Conservation (phyloP, 306 rosid genomes). For the Dryas alaskensis region DNA sequence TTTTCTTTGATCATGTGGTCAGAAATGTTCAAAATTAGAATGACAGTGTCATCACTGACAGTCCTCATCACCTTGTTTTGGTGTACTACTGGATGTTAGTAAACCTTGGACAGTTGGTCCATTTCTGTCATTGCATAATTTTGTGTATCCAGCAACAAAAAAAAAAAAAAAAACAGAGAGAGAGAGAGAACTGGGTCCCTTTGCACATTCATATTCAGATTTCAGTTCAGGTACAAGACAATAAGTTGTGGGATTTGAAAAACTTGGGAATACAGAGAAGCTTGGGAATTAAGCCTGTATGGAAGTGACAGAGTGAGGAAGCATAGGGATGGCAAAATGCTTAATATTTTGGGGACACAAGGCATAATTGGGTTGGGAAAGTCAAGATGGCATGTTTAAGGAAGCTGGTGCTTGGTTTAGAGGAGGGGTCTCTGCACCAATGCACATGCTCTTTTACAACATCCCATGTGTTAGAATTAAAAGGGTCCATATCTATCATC, state of each 20-base stretch:
- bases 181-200: neutral
- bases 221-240: neutral
- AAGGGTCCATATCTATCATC: constrained; percentile 12
- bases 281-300: neutral
- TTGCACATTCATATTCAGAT: neutral
- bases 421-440: constrained; percentile 26
- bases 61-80: too few relatives aligned
- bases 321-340: constrained; percentile 3
- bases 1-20: too few relatives aligned
- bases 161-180: neutral
- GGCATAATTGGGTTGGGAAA: constrained; percentile 29
- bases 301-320: too few relatives aligned
- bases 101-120: neutral
- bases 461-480: constrained; percentile 43
- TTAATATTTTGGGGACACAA: constrained; percentile 4
- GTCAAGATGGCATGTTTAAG: constrained; percentile 16
- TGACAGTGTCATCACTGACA: neutral
- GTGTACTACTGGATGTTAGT: neutral
- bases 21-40: neutral
- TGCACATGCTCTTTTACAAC: constrained; percentile 39
- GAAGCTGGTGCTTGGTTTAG: constrained; percentile 15
- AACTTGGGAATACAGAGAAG: neutral
- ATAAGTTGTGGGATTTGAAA: neutral
- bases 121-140: neutral
- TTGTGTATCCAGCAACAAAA: neutral